A percentile compares a stretch with the other conserved stretches of the same genome.
Evolutionary conservation across 768 basidiomycete species (phyloP).

Genomic region (Hemileccinum rubropunctum): DNA sequence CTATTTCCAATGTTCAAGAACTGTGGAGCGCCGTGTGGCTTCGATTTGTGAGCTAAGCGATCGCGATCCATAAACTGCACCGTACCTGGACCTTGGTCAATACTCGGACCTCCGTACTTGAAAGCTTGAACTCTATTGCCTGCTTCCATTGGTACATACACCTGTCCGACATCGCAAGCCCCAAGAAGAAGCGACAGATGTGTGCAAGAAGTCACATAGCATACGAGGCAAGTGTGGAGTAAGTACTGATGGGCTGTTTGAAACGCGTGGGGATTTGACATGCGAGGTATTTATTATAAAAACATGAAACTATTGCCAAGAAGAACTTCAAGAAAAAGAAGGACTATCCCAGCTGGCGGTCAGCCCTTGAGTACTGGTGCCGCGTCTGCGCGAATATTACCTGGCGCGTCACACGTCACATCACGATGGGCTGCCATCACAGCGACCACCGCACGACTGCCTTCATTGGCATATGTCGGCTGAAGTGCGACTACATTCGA

Average conservation of each 20-base stretch:
- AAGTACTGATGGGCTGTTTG: neutral
- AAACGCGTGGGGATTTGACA: neutral
- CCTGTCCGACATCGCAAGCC: too few species aligned
- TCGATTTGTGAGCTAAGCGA: neutral
- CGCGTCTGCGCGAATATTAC: neutral
- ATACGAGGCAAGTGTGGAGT: too few species aligned
- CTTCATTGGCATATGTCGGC: constrained; percentile 54
- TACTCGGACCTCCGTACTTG: too few species aligned
- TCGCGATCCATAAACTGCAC: neutral
- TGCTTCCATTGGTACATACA: too few species aligned
- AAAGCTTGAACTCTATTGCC: too few species aligned
- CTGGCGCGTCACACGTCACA: neutral
- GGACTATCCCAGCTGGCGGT: too few species aligned
- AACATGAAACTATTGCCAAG: neutral
- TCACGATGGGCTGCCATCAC: neutral
- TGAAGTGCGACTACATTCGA: constrained; percentile 60
- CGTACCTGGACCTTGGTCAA: too few species aligned
- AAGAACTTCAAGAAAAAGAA: neutral
- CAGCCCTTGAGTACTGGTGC: too few species aligned
- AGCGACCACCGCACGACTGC: constrained; percentile 22
- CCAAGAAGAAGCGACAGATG: too few species aligned
- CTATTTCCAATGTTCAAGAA: constrained; percentile 1
- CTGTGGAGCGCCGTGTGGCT: constrained; percentile 1
- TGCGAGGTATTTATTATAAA: neutral
- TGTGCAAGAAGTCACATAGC: too few species aligned